Conservation (phyloP, 371 early-diverging fungal species). For the Mycotypha africana region DNA sequence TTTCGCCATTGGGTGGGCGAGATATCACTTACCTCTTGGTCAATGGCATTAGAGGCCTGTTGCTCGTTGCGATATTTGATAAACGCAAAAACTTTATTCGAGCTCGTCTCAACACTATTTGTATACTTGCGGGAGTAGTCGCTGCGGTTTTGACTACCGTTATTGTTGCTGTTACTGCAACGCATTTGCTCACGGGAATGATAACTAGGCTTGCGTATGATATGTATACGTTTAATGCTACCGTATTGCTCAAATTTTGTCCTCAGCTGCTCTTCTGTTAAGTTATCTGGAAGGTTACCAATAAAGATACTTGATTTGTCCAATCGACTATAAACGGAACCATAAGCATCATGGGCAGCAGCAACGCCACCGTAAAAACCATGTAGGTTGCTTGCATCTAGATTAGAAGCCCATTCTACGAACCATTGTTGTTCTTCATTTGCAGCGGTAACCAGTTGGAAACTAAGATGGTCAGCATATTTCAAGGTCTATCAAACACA, state of each 20-base stretch:
- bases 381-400: constrained; percentile 18
- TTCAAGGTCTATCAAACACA: constrained; percentile 4
- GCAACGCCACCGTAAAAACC: neutral
- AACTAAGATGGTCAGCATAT: neutral
- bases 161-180: no score
- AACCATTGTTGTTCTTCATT: constrained; percentile 33
- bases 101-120: no score
- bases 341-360: no score
- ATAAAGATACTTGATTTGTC: constrained; percentile 63
- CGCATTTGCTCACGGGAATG: no score
- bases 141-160: no score
- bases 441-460: no score
- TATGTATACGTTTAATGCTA: constrained; percentile 36
- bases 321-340: constrained; percentile 7
- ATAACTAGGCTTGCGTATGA: constrained; percentile 39
- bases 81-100: constrained; percentile 56
- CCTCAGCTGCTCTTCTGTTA: constrained; percentile 42
- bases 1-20: neutral
- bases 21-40: constrained; percentile 42
- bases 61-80: constrained; percentile 51
- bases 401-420: constrained; percentile 68
- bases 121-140: no score
- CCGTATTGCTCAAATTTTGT: constrained; percentile 60
- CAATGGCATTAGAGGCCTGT: constrained; percentile 52
- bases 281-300: constrained; percentile 56